Conservation (phyloP, 176 grass and related monocot species). For the Zoysia pacifica region DNA sequence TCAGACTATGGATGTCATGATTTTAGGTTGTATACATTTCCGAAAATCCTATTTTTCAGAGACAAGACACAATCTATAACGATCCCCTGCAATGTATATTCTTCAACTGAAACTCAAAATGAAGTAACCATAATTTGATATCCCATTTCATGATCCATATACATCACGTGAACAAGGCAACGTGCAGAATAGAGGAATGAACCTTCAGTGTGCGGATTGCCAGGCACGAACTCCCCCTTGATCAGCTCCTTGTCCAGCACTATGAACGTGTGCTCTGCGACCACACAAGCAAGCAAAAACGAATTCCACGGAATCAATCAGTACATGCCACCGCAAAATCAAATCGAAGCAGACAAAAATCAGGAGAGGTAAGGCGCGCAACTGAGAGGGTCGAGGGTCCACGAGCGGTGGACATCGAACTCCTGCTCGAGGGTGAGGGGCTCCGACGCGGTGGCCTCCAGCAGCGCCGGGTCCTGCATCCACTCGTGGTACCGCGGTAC, state of each 20-base stretch:
- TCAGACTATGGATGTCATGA: neutral
- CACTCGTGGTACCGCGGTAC: slow-evolving; percentile 79
- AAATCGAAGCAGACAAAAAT: slow-evolving; percentile 12
- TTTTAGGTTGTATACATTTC: neutral
- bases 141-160: neutral
- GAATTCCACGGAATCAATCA: slow-evolving; percentile 29
- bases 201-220: slow-evolving; percentile 79
- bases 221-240: slow-evolving; percentile 44
- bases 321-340: neutral
- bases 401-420: slow-evolving; percentile 78
- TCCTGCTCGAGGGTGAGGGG: slow-evolving; percentile 73
- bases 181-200: neutral
- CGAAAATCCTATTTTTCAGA: neutral
- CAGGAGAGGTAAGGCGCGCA: neutral
- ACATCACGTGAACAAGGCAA: neutral
- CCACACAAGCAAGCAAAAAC: slow-evolving; percentile 8
- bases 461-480: slow-evolving; percentile 82
- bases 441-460: slow-evolving; percentile 83
- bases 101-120: neutral
- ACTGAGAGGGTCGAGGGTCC: slow-evolving; percentile 60
- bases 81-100: neutral
- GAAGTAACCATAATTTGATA: neutral
- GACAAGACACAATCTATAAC: neutral
- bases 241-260: slow-evolving; percentile 76
- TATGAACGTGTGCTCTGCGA: slow-evolving; percentile 78